phyloP scores from a whole-genome alignment of 345 rosid species.

The Brassica cretica region DNA sequence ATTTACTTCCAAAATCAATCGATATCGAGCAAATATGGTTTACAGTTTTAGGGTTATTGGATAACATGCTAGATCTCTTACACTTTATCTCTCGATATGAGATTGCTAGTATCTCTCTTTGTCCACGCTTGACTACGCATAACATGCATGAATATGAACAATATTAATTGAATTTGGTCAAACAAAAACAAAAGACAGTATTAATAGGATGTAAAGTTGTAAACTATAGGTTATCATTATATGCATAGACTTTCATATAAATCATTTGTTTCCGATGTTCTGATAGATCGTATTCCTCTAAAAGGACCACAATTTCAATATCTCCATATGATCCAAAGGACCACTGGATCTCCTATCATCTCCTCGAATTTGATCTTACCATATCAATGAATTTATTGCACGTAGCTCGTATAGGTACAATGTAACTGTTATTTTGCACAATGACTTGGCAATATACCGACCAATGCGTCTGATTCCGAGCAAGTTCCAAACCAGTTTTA shows the following conservation, averaged over 20 bases:
- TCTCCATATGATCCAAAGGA: slow-evolving; percentile 25
- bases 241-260: slow-evolving; percentile 22
- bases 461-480: not conserved
- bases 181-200: not conserved
- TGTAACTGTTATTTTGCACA: not conserved
- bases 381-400: not conserved
- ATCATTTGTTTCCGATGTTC: slow-evolving; percentile 21
- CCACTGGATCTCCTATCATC: slow-evolving; percentile 16
- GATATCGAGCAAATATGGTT: not conserved
- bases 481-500: not conserved
- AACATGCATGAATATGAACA: not conserved
- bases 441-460: not conserved
- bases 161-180: not conserved
- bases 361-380: not conserved
- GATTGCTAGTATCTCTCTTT: not conserved
- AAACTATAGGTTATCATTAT: not conserved
- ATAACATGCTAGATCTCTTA: not conserved
- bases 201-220: slow-evolving; percentile 9
- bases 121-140: not conserved
- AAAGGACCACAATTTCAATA: slow-evolving; percentile 35
- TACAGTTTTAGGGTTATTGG: not conserved
- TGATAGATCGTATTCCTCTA: slow-evolving; percentile 29
- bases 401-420: slow-evolving; percentile 1
- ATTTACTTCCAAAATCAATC: not conserved
- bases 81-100: not conserved